Percentiles rank a stretch among this genome's conserved stretches.
These are phyloP conservation scores for Aspergillus ibericus DNA, from an alignment of 2,329 filamentous ascomycete genomes.

Conservation along the genomic window DNA sequence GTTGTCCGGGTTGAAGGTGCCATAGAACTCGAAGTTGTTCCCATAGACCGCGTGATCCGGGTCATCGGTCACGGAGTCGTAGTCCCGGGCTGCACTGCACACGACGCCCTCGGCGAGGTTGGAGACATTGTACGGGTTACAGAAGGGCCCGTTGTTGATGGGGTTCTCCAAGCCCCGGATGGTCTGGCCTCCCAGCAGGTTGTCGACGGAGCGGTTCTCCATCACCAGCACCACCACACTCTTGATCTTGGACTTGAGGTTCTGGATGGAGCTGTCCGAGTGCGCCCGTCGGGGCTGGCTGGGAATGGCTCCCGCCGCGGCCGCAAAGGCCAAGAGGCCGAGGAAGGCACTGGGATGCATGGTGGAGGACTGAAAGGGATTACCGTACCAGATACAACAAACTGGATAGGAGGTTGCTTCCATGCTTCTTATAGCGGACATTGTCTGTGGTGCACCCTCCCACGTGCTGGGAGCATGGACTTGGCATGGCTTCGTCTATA, in stretches of 20 bases:
- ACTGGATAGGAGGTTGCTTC: background rate
- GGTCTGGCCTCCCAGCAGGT: conserved; percentile 45
- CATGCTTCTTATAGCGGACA: background rate
- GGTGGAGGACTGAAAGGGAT: background rate
- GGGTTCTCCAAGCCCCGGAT: conserved; percentile 43
- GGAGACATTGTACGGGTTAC: conserved; percentile 43
- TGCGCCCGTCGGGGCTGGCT: conserved; percentile 8
- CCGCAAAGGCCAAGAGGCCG: conserved; percentile 27
- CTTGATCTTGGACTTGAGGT: conserved; percentile 38
- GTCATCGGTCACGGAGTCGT: conserved; percentile 45
- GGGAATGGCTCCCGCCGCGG: conserved; percentile 14
- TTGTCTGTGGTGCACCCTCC: background rate
- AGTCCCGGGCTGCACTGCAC: conserved; percentile 40
- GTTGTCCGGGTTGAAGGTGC: conserved; percentile 43
- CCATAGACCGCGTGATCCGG: conserved; percentile 45
- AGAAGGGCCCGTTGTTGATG: conserved; percentile 44
- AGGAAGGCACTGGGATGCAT: conserved; percentile 27
- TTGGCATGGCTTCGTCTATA: too few relatives aligned
- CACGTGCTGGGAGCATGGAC: conserved; percentile 1
- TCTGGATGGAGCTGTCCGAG: conserved; percentile 18
- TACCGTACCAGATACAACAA: background rate
- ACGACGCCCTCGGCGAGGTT: conserved; percentile 27
- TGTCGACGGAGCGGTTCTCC: conserved; percentile 50
- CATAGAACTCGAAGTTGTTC: conserved; percentile 49
- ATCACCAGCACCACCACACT: conserved; percentile 40